These are phyloP conservation scores for Prinsepia uniflora DNA, from an alignment of 306 rosid genomes.

Conservation along the genomic window DNA sequence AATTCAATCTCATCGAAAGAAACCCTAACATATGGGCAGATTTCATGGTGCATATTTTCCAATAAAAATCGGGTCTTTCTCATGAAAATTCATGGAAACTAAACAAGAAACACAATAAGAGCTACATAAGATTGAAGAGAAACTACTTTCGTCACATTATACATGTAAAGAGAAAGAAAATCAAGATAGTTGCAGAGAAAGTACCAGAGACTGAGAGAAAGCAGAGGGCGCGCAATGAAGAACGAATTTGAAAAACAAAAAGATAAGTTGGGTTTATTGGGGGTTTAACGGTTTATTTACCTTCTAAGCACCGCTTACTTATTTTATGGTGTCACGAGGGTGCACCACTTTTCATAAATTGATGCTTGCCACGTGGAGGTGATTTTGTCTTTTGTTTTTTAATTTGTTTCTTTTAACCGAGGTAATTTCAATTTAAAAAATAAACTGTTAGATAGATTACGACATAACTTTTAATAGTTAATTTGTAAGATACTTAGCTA, in stretches of 20 bases:
- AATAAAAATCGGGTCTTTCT: neutral
- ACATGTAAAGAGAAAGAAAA: neutral
- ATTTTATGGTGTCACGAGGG: neutral
- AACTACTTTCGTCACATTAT: neutral
- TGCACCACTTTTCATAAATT: neutral
- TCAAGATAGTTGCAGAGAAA: neutral
- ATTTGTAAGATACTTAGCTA: too few species aligned
- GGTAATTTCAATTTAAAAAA: too few species aligned
- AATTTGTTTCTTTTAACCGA: neutral
- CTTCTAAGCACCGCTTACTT: neutral
- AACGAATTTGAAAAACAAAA: neutral
- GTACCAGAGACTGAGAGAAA: neutral
- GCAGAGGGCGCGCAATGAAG: neutral
- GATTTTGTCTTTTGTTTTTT: neutral
- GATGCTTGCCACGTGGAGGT: neutral
- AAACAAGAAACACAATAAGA: neutral
- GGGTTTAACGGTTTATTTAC: neutral
- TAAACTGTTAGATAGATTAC: too few species aligned
- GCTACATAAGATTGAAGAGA: neutral
- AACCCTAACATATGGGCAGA: neutral
- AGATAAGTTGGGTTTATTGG: neutral
- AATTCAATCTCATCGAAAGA: neutral
- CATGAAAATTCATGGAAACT: conserved; percentile 9
- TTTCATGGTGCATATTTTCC: neutral
- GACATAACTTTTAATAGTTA: too few species aligned